A percentile compares a stretch with the other conserved stretches of the same genome.
Conservation (phyloP, 441 rosid genomes). For the Populus trichocarpa region DNA sequence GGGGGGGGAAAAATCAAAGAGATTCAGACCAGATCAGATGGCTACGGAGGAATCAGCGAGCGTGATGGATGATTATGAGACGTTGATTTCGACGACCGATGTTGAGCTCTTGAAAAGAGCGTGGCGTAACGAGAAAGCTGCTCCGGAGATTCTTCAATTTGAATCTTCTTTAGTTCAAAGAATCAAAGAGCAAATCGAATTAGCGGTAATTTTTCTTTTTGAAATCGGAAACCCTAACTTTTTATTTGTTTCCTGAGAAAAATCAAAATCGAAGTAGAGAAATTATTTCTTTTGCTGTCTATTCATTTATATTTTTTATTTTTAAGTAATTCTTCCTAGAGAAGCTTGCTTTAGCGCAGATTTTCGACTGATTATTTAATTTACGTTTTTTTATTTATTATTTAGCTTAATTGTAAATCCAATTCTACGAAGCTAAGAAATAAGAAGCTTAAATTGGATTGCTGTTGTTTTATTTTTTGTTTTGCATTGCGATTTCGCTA, state of each 20-base stretch:
- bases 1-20: background rate
- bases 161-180: constrained; percentile 47
- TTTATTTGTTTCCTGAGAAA: constrained; percentile 8
- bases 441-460: background rate
- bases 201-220: constrained; percentile 32
- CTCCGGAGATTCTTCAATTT: constrained; percentile 64
- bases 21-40: constrained; percentile 25
- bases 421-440: background rate
- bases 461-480: too few species aligned
- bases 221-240: constrained; percentile 14
- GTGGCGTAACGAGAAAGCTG: constrained; percentile 73
- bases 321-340: background rate
- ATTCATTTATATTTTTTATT: too few species aligned
- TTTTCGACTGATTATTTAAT: background rate
- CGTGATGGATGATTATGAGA: constrained; percentile 44
- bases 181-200: constrained; percentile 60
- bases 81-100: constrained; percentile 53
- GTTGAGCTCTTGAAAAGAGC: constrained; percentile 58
- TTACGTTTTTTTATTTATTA: background rate
- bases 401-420: background rate
- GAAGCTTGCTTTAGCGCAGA: background rate
- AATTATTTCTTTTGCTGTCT: too few species aligned
- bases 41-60: constrained; percentile 29
- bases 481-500: background rate
- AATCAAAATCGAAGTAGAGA: background rate